These are phyloP conservation scores for Pseudogymnoascus sp. DNA, from an alignment of 2,329 filamentous ascomycete species.

Conservation along the genomic window DNA sequence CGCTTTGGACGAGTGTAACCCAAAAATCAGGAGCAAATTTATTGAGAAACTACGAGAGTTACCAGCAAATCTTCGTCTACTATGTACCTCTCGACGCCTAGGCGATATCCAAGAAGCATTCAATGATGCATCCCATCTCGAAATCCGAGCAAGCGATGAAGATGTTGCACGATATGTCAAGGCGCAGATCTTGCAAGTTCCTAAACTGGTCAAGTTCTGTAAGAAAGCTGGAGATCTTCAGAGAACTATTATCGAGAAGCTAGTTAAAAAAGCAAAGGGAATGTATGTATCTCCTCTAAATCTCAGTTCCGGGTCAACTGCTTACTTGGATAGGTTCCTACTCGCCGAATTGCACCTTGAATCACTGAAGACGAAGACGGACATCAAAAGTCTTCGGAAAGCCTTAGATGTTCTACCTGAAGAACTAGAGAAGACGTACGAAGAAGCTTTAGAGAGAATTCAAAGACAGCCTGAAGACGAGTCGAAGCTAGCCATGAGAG, in stretches of 20 bases:
- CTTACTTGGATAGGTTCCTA: not conserved
- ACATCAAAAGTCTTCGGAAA: not conserved
- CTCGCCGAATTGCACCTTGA: not conserved
- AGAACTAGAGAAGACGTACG: not conserved
- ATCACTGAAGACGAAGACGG: not conserved
- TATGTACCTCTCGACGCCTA: constrained; percentile 28
- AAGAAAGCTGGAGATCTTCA: not conserved
- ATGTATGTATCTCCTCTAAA: not conserved
- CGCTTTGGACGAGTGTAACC: constrained; percentile 17
- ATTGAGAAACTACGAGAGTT: not conserved
- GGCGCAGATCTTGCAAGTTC: not conserved
- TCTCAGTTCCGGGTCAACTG: not conserved
- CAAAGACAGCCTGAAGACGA: not conserved
- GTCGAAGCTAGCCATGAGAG: not conserved
- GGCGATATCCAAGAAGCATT: constrained; percentile 54
- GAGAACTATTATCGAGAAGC: not conserved
- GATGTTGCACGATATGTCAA: not conserved
- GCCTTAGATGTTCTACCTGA: not conserved
- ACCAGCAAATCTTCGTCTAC: not conserved
- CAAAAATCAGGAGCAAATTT: not conserved
- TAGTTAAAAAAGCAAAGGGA: not conserved
- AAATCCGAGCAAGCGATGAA: not conserved
- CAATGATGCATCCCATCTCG: constrained; percentile 19
- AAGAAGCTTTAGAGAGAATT: not conserved
- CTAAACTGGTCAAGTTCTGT: not conserved